A percentile compares a stretch with the other conserved stretches of the same genome.
These are phyloP conservation scores for Diospyros lotus DNA, from an alignment of 148 eudicot genomes.

Conservation along the genomic window DNA sequence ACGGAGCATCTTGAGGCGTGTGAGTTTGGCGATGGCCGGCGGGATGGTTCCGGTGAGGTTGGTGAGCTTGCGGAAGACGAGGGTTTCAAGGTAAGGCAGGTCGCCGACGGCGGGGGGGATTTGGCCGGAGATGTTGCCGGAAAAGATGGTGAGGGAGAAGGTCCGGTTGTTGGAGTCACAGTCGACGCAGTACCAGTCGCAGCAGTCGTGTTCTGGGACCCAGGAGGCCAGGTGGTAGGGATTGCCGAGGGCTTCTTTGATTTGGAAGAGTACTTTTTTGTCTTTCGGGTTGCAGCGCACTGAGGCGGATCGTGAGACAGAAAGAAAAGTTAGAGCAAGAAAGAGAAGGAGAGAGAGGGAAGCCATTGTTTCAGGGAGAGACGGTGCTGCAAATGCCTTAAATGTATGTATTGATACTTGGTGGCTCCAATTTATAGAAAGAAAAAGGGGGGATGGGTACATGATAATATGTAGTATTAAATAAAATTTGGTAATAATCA, in stretches of 20 bases:
- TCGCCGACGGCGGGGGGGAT: slow-evolving; percentile 35
- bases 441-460: too few relatives aligned
- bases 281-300: slow-evolving; percentile 34
- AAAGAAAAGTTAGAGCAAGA: slow-evolving; percentile 17
- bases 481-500: too few relatives aligned
- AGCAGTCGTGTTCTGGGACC: slow-evolving; percentile 34
- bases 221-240: slow-evolving; percentile 31
- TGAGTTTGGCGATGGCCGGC: slow-evolving; percentile 25
- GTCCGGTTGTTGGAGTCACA: slow-evolving; percentile 41
- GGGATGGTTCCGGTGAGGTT: slow-evolving; percentile 53
- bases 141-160: slow-evolving; percentile 25
- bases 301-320: slow-evolving; percentile 8
- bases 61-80: slow-evolving; percentile 21
- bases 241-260: slow-evolving; percentile 29
- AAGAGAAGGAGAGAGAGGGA: slow-evolving; percentile 17
- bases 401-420: too few relatives aligned
- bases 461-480: too few relatives aligned
- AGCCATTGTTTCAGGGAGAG: too few relatives aligned
- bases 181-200: slow-evolving; percentile 31
- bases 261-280: slow-evolving; percentile 33
- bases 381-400: too few relatives aligned
- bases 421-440: too few relatives aligned
- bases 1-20: slow-evolving; percentile 13
- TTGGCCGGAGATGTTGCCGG: slow-evolving; percentile 23
- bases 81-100: slow-evolving; percentile 32